Conservation (phyloP, 1,139 yeast genomes). For the Lodderomyces orthopsilosis region DNA sequence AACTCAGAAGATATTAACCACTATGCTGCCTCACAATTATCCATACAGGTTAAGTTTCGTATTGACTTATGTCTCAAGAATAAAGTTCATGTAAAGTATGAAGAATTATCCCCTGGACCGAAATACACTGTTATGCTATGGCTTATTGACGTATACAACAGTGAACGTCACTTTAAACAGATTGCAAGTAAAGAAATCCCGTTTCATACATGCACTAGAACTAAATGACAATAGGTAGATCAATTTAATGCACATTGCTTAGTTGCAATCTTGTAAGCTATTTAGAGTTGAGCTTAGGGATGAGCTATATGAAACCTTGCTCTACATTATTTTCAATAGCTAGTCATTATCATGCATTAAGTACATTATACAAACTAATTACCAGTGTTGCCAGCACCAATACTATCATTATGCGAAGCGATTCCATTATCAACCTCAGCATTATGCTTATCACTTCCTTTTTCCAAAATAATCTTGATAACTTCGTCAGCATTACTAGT, state of each 20-base stretch:
- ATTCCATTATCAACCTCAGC: constrained; percentile 19
- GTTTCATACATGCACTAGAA: not conserved
- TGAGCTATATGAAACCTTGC: too few relatives aligned
- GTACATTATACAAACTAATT: constrained; percentile 17
- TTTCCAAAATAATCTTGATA: constrained; percentile 51
- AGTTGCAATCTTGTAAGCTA: too few relatives aligned
- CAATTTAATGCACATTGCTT: too few relatives aligned
- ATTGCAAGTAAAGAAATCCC: constrained; percentile 1
- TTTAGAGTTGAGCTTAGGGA: too few relatives aligned
- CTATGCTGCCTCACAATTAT: not conserved
- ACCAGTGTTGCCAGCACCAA: constrained; percentile 32
- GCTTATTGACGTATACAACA: not conserved
- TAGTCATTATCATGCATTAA: constrained; percentile 1
- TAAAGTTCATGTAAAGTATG: not conserved
- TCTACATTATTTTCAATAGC: too few relatives aligned
- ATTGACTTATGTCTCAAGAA: not conserved
- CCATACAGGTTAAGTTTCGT: not conserved
- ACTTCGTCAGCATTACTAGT: constrained; percentile 45
- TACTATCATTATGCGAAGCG: constrained; percentile 35
- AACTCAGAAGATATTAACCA: not conserved
- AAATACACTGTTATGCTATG: not conserved
- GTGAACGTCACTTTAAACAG: not conserved
- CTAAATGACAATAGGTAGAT: too few relatives aligned
- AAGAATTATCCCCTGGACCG: not conserved
- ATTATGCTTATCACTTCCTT: constrained; percentile 50